Base-by-base conservation (phyloP, 2,329 filamentous ascomycete genomes). In the Xylariales sp. region DNA sequence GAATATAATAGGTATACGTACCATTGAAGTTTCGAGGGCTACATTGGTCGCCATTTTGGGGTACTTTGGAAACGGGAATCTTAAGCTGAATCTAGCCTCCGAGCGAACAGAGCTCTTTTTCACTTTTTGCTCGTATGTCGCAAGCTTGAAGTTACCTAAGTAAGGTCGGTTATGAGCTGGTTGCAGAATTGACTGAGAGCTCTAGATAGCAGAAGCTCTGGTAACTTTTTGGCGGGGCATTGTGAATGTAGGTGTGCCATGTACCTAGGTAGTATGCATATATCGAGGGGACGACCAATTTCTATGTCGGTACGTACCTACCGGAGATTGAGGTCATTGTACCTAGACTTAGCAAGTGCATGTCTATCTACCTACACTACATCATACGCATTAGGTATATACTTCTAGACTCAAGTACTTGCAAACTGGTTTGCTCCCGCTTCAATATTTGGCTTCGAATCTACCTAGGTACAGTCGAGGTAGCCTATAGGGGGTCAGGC, bases 1-100 rank as follows among this genome's bases (percentile, higher is more conserved):
- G 61, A 41, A 34, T 32, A 43, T 1, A 23, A 23, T 23, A 23
- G 23, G n/a, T 1, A 14, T 36, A 64, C 79, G 64, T 84, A 93
- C 94, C 91, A 97, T 93, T 63, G 91, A 90, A 65, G 95, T 97
- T 73, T 97, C 92, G 59, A 97, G 87, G 9, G 90, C 83, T 67
- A 97, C 88, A 74, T 93, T 89, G 67, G 91, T 94, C 34, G 92
- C 85, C 93, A 96, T 95, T 54, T 66, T 62, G 16, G n/a, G 34
- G 14, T 41, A 7, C 5, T 12, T 36, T 53, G 14, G 28, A 30
- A 16, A 48, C 9, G 1, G 14, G 14, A 14, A 41, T 48, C 1
- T 59, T 3, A 7, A 9, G 34, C 34, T 52, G 14, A 3, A 56
- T 41, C 56, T 14, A 34, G 36, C 18, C 23, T 12, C 46, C 46